Evolutionary conservation across 2,329 filamentous ascomycete genomes (phyloP), one percentile per base, ranked within the genome.

Genomic region (Mycosphaerella sp.): DNA sequence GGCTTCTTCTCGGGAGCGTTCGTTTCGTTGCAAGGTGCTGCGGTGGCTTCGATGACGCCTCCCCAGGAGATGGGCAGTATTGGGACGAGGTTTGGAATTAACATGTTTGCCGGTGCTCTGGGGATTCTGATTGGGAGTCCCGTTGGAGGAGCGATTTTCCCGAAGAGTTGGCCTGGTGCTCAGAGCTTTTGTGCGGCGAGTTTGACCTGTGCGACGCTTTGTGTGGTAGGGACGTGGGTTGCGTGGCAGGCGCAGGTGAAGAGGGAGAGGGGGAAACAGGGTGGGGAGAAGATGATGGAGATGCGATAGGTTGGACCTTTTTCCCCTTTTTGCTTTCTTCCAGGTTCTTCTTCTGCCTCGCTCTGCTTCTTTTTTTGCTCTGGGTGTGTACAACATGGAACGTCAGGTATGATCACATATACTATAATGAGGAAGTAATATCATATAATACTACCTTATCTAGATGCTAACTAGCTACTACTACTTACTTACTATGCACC

Each of bases 1-100:
- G 68, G 68, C 10, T 68, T 68, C 61, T 67, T 62, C 50, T 67
- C 65, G 6, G 68, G 68, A 17, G 67, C 66, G 1, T 69, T 69
- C 49, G 66, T 70, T 11, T 62, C 59, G 12, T 59, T 69, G 40
- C 68, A 68, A 47, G 66, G 66, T 12, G 64, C 65, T 4, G 65
- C 62, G 1, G 62, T 70, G 36, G 67, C 66, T 5, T 62, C 60
- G 17, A 66, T 70, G 59, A 67, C 68, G 26, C 26, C 26, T 29
- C 26, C 26, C 9, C 61, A 56, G 11, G 64, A 70, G 38, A 59
- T 68, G 52, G 48, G 59, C 11, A 67, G 63, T 4, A 66, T 70
- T 7, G 68, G 68, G 2, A 66, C 64, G 9, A 53, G 67, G 2
- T 68, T 70, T 48, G 68, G 67, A 1, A 64, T 69, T 53, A 69